Percentiles rank a stretch among this genome's conserved stretches.
Evolutionary conservation across 768 basidiomycete species (phyloP).

Genomic region (Tremella yokohamensis): DNA sequence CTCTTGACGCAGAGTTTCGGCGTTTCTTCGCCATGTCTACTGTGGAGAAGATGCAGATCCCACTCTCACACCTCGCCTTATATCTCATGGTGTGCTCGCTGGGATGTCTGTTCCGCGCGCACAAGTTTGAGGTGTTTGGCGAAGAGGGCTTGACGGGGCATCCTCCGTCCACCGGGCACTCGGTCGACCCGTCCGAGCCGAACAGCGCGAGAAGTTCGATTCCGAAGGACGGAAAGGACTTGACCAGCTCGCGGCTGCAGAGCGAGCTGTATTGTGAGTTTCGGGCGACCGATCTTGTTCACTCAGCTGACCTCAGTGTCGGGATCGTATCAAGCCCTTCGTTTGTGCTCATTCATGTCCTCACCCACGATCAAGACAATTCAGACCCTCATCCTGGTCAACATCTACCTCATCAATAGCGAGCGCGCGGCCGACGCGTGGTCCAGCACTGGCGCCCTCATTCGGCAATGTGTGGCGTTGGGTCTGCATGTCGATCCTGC

Average conservation of each 20-base stretch:
- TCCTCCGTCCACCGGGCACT: conserved; percentile 1
- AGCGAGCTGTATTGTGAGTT: conserved; percentile 48
- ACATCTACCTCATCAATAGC: conserved; percentile 42
- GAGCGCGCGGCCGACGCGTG: conserved; percentile 48
- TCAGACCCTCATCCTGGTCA: conserved; percentile 41
- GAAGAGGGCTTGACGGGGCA: conserved; percentile 10
- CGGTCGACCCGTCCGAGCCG: not conserved
- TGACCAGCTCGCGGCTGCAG: conserved; percentile 46
- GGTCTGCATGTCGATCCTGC: conserved; percentile 49
- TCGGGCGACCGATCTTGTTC: not conserved
- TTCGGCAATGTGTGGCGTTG: conserved; percentile 47
- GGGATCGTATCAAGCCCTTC: conserved; percentile 48
- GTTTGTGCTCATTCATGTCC: conserved; percentile 48
- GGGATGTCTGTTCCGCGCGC: conserved; percentile 46
- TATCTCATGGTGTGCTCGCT: conserved; percentile 48
- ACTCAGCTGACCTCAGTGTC: conserved; percentile 34
- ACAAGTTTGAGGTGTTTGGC: conserved; percentile 44
- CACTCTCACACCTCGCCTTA: conserved; percentile 40
- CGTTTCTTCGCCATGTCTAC: conserved; percentile 41
- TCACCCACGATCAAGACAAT: conserved; percentile 46
- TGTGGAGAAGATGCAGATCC: conserved; percentile 42
- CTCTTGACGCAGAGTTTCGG: conserved; percentile 41
- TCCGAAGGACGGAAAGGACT: conserved; percentile 35
- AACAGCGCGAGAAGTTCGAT: conserved; percentile 2
- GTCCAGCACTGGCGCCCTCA: conserved; percentile 39